phyloP scores from a whole-genome alignment of 306 rosid species.

The Quercus parvula region DNA sequence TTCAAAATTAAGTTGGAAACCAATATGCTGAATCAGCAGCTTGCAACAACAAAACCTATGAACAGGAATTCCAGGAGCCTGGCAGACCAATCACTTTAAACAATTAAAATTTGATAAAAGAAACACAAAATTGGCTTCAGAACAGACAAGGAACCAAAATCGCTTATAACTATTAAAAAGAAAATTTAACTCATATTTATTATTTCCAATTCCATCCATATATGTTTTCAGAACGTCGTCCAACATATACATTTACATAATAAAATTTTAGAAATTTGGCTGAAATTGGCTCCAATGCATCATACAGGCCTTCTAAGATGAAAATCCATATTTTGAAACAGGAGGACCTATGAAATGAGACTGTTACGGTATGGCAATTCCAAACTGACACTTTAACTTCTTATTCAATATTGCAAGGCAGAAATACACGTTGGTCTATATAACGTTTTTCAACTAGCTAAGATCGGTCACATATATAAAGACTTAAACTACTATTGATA shows the following conservation, averaged over 20 bases:
- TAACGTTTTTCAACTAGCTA: not conserved
- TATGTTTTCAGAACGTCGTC: not conserved
- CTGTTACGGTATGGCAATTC: not conserved
- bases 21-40: conserved; percentile 83
- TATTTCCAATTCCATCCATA: not conserved
- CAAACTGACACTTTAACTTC: not conserved
- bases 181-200: not conserved
- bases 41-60: conserved; percentile 75
- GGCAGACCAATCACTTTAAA: conserved; percentile 14
- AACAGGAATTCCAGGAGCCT: conserved; percentile 93
- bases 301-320: too few species aligned
- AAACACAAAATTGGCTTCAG: not conserved
- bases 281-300: not conserved
- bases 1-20: not conserved
- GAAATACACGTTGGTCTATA: not conserved
- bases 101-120: not conserved
- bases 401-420: not conserved
- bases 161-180: not conserved
- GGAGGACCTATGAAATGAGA: not conserved
- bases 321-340: not conserved
- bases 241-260: not conserved
- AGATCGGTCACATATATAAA: not conserved
- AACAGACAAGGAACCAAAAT: conserved; percentile 1
- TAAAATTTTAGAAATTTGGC: not conserved
- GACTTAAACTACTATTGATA: not conserved